A percentile compares a stretch with the other conserved stretches of the same genome.
These are phyloP conservation scores for Xerocomellus intermedius DNA, from an alignment of 768 basidiomycete genomes.

Conservation along the genomic window DNA sequence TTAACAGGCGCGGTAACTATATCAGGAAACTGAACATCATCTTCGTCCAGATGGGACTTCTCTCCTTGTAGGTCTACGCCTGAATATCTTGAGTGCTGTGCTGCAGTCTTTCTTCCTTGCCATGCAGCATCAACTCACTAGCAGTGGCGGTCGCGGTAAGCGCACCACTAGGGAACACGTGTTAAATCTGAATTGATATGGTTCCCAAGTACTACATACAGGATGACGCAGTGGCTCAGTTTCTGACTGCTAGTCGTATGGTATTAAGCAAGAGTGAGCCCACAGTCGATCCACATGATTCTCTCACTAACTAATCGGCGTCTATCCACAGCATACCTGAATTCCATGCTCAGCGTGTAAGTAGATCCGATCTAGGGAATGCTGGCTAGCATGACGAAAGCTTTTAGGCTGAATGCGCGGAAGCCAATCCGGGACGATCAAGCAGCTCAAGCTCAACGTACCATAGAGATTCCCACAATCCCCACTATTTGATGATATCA, in stretches of 20 bases:
- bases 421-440: slow-evolving; percentile 18
- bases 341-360: slow-evolving; percentile 28
- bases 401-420: slow-evolving; percentile 16
- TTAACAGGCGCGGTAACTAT: slow-evolving; percentile 6
- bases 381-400: neutral
- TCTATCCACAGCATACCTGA: slow-evolving; percentile 15
- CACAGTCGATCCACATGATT: neutral
- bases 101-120: neutral
- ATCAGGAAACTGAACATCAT: slow-evolving; percentile 13
- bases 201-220: slow-evolving; percentile 18
- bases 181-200: neutral
- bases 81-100: neutral
- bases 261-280: slow-evolving; percentile 21
- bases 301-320: neutral
- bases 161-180: neutral
- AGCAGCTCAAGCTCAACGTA: neutral
- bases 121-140: slow-evolving; percentile 8
- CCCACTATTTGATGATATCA: slow-evolving; percentile 5
- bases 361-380: neutral
- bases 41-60: slow-evolving; percentile 21
- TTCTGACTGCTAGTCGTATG: slow-evolving; percentile 4
- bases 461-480: slow-evolving; percentile 21
- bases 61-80: slow-evolving; percentile 13
- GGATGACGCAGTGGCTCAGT: neutral
- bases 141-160: slow-evolving; percentile 14